Base-by-base conservation (phyloP, 306 rosid species). In the Quercus suber region DNA sequence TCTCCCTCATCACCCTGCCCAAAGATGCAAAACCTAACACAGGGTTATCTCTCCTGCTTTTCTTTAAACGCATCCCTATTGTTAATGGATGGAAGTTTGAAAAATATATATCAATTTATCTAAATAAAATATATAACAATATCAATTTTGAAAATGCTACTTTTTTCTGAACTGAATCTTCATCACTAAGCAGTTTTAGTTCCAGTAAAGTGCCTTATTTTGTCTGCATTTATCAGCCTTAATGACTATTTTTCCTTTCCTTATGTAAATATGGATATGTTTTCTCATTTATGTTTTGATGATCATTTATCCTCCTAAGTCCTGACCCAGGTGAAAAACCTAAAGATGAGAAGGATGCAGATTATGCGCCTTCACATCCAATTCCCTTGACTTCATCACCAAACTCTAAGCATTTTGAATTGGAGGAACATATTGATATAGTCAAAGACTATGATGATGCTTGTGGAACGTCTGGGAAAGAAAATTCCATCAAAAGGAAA, bases 381-480 rank as follows among this genome's bases (percentile, higher is more conserved):
- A 82, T 74, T 51, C 75, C 57, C 37, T 64, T 85, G 80, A 69
- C 85, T 61, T 69, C 85, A 45, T 89, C 97, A 15, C 92, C 91
- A 3, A 91, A 55, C 25, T 79, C 83, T 12, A 89, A 84, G 80
- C 84, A 89, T 60, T 89, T 74, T 14, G 97, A 86, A 45, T 84
- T 67, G 7, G 90, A 82, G 65, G 94, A 92, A 70, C 94, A 88
- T 81, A 89, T 86, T 13, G 97, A 91, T 75, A 86, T 95, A 43
- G 89, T 67, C 27, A 67, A 67, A 33, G 72, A 86, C 55, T 81
- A 89, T 10, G 88, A 80, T 5, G 94, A 92, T 7, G 86, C 95
- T 19, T 61, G 83, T 61, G 85, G 58, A 78, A 76, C 87, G 19
- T 89, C 92, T 2, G 91, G 89, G 37, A 89, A 92, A 56, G 94